A percentile compares a stretch with the other conserved stretches of the same genome.
These are phyloP conservation scores for sorghum (Sorghum bicolor) DNA, from an alignment of 176 grass and related monocot genomes.

Conservation along the genomic window Sorghum_bicolor_NCBIv3 NC_012870.2:6529001-6529500, in stretches of 20 bases:
- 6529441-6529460: conserved; percentile 31
- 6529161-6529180: not conserved
- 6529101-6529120: too few species aligned
- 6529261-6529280: not conserved
- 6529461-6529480: conserved; percentile 44
- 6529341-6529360: conserved; percentile 28
- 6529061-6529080: not conserved
- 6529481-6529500: conserved; percentile 20
- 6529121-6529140: not conserved
- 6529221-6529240: too few species aligned
- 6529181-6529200: not conserved
- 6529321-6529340: conserved; percentile 32
- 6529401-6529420: conserved; percentile 18
- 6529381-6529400: conserved; percentile 19
- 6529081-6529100: not conserved
- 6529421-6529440: conserved; percentile 24
- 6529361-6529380: conserved; percentile 34
- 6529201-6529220: not conserved
- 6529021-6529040: not conserved
- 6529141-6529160: not conserved
- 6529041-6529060: not conserved
- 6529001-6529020: not conserved
- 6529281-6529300: not conserved
- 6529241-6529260: not conserved
- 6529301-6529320: not conserved